A percentile compares a stretch with the other conserved stretches of the same genome.
These are phyloP conservation scores for Phylloporus sp. DNA, from an alignment of 1,284 basidiomycete species.

Conservation along the genomic window DNA sequence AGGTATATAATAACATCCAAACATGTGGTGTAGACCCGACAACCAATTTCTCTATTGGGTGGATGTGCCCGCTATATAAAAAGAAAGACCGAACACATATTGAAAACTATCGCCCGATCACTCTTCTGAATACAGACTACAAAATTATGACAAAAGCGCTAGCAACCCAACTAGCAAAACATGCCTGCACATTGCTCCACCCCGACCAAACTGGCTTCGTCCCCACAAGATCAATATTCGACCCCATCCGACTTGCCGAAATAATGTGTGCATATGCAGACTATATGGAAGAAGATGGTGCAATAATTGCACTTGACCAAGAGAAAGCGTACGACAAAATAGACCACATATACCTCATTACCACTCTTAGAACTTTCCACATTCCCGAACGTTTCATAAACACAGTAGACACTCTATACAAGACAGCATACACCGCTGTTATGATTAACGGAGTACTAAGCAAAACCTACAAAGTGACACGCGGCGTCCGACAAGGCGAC, in stretches of 20 bases:
- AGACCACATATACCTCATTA: slow-evolving; percentile 18
- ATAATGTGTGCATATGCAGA: slow-evolving; percentile 11
- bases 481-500: slow-evolving; percentile 50
- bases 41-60: not conserved
- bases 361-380: not conserved
- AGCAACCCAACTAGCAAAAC: not conserved
- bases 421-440: slow-evolving; percentile 37
- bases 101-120: slow-evolving; percentile 19
- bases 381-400: slow-evolving; percentile 25
- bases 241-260: slow-evolving; percentile 11
- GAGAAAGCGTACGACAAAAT: slow-evolving; percentile 21
- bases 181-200: not conserved
- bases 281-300: slow-evolving; percentile 14
- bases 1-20: slow-evolving; percentile 17
- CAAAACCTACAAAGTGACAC: slow-evolving; percentile 35
- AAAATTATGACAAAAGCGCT: slow-evolving; percentile 17
- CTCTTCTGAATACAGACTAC: slow-evolving; percentile 20
- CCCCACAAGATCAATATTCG: not conserved
- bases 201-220: slow-evolving; percentile 19
- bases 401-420: slow-evolving; percentile 46
- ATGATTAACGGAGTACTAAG: slow-evolving; percentile 47
- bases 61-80: slow-evolving; percentile 22
- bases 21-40: not conserved
- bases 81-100: slow-evolving; percentile 17
- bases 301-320: slow-evolving; percentile 10